Base-by-base conservation (phyloP, 805 yeast genomes). In the Hanseniaspora guilliermondii region DNA sequence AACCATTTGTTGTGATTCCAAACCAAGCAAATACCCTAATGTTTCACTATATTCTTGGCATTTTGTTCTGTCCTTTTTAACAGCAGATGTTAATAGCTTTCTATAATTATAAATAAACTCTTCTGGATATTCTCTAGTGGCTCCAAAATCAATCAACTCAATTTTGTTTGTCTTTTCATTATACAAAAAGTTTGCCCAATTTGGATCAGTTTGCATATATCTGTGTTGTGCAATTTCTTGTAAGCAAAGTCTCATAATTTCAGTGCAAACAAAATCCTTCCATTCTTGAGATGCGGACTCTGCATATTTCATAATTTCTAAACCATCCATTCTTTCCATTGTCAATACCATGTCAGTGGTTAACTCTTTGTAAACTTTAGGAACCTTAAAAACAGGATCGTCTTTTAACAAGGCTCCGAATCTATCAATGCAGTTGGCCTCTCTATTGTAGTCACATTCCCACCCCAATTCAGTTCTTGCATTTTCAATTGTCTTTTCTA, bases 201-300 rank as follows among this genome's bases (percentile, higher is more conserved):
- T 93, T 50, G 98, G 98, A 70, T 93, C 98, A 1, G 97, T 91
- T 70, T 93, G 98, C 98, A 93, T 93, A 70, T 83, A 91, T 62
- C 77, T 78, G 71, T 84, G 89, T 60, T 78, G 72, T 14, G 88
- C 86, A 66, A 93, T 85, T 69, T 93, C 98, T 60, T 77, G 73
- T 47, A 93, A 71, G 64, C 96, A 88, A 41, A 93, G 73, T 59
- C 87, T 77, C 96, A 93, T 85, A 52, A 93, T 81, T 59, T 83
- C 77, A 3, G 86, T 78, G 17, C 95, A 94, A 52, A 93, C 82
- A 79, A 85, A 85, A 68, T 93, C 73, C 58, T 77, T 80, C 7
- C 83, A 79, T 69, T 88, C 96, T 12, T 62, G 53, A 1, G 65
- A 59, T n/a, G 56, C 53, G 56, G 73, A 73, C 78, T 87, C 80